phyloP scores from a whole-genome alignment of 2,329 filamentous ascomycete species.

The Cryphonectria parasitica region DNA sequence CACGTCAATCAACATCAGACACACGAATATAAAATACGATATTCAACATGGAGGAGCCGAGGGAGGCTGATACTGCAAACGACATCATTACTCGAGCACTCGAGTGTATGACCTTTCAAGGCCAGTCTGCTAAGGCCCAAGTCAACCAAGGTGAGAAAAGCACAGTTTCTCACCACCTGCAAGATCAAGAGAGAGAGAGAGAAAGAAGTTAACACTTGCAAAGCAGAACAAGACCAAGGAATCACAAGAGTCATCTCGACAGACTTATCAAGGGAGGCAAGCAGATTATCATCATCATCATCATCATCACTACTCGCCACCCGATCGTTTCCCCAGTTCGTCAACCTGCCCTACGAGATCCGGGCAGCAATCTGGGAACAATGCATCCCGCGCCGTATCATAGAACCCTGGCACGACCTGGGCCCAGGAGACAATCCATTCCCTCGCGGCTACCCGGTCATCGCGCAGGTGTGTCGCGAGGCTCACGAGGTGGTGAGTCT shows the following conservation, averaged over 20 bases:
- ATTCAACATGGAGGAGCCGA: neutral
- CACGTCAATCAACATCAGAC: neutral
- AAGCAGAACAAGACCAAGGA: neutral
- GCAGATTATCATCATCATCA: neutral
- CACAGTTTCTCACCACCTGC: neutral
- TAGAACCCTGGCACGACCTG: neutral
- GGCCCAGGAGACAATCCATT: neutral
- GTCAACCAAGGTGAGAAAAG: neutral
- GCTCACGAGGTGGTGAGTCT: neutral
- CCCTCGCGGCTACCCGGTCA: neutral
- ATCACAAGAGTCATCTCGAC: neutral
- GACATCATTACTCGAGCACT: neutral
- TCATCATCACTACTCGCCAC: neutral
- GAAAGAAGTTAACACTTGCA: neutral
- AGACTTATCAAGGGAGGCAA: neutral
- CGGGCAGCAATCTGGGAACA: neutral
- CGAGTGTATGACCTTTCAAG: neutral
- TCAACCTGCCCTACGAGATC: neutral
- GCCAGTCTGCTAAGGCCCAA: neutral
- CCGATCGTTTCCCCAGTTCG: neutral
- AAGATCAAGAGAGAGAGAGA: neutral
- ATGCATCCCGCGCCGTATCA: neutral
- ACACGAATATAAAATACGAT: neutral
- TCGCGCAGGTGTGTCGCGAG: slow-evolving; percentile 1
- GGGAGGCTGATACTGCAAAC: neutral